Percentiles rank a stretch among this genome's conserved stretches.
Evolutionary conservation across 345 rosid species (phyloP).

Genomic region (Eucalyptus virginea): DNA sequence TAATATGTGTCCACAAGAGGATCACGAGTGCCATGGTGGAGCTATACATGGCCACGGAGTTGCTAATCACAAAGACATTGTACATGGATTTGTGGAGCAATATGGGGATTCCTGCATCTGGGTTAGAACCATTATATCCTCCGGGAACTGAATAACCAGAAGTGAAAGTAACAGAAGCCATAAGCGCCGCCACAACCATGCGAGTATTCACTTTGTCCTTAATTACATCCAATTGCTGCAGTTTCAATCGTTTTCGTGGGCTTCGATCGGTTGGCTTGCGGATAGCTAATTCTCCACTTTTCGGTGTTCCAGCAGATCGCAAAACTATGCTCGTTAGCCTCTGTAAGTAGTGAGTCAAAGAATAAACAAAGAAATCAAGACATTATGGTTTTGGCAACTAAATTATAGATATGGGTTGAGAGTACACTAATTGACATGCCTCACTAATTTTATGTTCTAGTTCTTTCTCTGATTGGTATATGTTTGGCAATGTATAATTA

Average conservation of each 20-base stretch:
- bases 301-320: neutral
- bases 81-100: neutral
- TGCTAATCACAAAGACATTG: neutral
- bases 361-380: neutral
- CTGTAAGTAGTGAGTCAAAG: neutral
- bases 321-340: neutral
- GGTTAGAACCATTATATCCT: neutral
- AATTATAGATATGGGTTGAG: neutral
- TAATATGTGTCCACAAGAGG: neutral
- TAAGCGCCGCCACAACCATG: neutral
- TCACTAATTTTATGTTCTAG: neutral
- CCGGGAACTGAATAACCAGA: neutral
- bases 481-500: too few relatives aligned
- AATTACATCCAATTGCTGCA: accelerated
- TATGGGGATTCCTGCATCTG: neutral
- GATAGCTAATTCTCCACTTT: neutral
- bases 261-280: neutral
- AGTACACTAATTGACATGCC: neutral
- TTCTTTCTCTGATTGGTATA: neutral
- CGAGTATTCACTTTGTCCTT: neutral
- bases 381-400: neutral
- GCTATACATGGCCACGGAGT: neutral
- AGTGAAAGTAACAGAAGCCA: neutral
- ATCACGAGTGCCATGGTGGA: neutral
- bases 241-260: neutral